Conservation (phyloP, 2,329 filamentous ascomycete species). For the Hymenoscyphus repandus region DNA sequence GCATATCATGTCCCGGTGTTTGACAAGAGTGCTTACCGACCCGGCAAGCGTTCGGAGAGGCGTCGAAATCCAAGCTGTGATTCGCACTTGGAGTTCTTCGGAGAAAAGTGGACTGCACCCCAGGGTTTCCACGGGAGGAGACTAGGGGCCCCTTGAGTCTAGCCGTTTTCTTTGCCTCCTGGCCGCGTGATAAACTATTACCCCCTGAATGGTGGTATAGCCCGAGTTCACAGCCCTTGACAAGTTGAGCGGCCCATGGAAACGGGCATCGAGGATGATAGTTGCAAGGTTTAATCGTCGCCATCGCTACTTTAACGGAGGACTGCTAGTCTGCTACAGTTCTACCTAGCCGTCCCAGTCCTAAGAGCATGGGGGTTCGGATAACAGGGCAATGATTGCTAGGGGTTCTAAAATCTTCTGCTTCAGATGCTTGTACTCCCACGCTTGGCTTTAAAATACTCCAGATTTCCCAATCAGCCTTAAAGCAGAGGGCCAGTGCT, state of each 20-base stretch:
- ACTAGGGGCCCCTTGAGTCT: neutral
- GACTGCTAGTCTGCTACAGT: too few species aligned
- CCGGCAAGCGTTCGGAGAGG: slow-evolving; percentile 9
- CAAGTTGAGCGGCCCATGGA: neutral
- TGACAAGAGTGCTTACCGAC: slow-evolving; percentile 19
- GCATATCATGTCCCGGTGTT: slow-evolving; percentile 27
- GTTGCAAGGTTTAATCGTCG: slow-evolving; percentile 17
- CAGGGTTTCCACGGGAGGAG: slow-evolving; percentile 3
- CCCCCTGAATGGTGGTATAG: neutral
- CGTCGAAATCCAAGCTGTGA: slow-evolving; percentile 12
- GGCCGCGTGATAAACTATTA: neutral
- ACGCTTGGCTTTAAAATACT: slow-evolving; percentile 25
- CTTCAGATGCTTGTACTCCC: slow-evolving; percentile 20
- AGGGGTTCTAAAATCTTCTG: slow-evolving; percentile 22
- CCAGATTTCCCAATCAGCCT: slow-evolving; percentile 32
- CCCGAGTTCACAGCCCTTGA: neutral
- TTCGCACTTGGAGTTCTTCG: slow-evolving; percentile 9
- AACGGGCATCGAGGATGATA: slow-evolving; percentile 12
- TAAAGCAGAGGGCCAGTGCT: slow-evolving; percentile 30
- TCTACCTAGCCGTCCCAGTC: too few species aligned
- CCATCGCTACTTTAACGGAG: slow-evolving; percentile 17
- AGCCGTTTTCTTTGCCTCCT: neutral
- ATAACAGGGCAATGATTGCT: slow-evolving; percentile 21
- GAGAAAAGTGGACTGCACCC: slow-evolving; percentile 10
- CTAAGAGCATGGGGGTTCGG: slow-evolving; percentile 20